Evolutionary conservation across 2,329 filamentous ascomycete genomes (phyloP).

Genomic region (Beauveria asiatica): DNA sequence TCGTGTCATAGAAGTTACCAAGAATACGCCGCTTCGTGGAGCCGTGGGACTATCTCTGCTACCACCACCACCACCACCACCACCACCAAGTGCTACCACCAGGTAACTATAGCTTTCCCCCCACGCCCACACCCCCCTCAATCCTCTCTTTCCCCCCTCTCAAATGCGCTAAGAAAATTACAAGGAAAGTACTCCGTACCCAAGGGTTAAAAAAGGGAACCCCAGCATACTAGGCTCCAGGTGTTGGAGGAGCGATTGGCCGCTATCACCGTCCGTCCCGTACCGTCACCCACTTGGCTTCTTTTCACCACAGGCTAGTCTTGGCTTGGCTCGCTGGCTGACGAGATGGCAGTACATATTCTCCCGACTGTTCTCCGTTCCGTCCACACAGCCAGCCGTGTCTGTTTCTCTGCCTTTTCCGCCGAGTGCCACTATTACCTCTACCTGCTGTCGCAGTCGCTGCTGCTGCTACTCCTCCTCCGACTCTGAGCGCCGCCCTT

Average conservation of each 20-base stretch:
- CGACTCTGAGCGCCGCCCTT: not conserved
- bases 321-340: conserved; percentile 7
- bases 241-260: conserved; percentile 5
- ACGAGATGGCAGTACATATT: conserved; percentile 7
- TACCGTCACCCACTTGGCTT: conserved; percentile 8
- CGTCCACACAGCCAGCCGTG: conserved; percentile 5
- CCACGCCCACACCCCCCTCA: not conserved
- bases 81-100: not conserved
- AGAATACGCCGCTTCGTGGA: not conserved
- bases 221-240: not conserved
- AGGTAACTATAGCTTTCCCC: not conserved
- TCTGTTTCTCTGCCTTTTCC: not conserved
- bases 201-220: not conserved
- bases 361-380: conserved; percentile 9
- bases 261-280: conserved; percentile 9
- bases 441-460: not conserved
- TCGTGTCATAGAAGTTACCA: not conserved
- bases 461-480: not conserved
- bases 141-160: not conserved
- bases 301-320: conserved; percentile 1
- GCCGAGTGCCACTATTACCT: not conserved
- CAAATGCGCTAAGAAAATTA: not conserved
- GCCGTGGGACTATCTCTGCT: not conserved
- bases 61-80: not conserved
- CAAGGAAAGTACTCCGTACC: not conserved